Evolutionary conservation across 2,329 filamentous ascomycete species (phyloP).

Genomic region (Graphiopsis chlorocephala): DNA sequence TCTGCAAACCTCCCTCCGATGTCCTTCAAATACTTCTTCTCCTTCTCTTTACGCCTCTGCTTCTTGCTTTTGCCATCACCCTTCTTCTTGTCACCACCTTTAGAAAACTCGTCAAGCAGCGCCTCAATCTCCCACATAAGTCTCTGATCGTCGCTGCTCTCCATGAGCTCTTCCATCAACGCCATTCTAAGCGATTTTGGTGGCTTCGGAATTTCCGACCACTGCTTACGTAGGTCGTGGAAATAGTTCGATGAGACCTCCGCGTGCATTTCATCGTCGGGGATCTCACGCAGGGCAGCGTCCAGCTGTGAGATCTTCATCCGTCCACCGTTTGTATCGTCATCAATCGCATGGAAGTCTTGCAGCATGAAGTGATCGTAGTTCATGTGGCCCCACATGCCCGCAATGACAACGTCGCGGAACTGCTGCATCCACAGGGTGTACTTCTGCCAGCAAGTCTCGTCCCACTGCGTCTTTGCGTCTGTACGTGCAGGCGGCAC

Average conservation of each 20-base stretch:
- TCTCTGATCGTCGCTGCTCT: slow-evolving; percentile 13
- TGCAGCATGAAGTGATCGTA: slow-evolving; percentile 95
- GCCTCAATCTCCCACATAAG: slow-evolving; percentile 15
- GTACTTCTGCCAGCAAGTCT: slow-evolving; percentile 98
- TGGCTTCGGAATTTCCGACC: slow-evolving; percentile 69
- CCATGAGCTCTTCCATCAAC: background rate
- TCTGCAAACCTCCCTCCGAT: slow-evolving; percentile 82
- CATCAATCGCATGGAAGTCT: slow-evolving; percentile 73
- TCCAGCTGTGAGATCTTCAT: slow-evolving; percentile 31
- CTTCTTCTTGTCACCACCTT: slow-evolving; percentile 30
- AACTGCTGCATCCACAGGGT: slow-evolving; percentile 87
- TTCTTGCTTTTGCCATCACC: slow-evolving; percentile 37
- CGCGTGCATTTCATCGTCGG: slow-evolving; percentile 53
- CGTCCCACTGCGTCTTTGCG: slow-evolving; percentile 87
- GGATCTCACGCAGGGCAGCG: slow-evolving; percentile 17
- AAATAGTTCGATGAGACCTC: slow-evolving; percentile 77
- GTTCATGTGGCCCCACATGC: slow-evolving; percentile 94
- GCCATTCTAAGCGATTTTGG: slow-evolving; percentile 24
- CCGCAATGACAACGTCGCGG: slow-evolving; percentile 79
- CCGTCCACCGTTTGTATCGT: slow-evolving; percentile 48
- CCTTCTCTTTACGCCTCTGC: slow-evolving; percentile 53
- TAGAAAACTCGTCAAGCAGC: slow-evolving; percentile 24
- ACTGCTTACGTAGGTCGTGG: slow-evolving; percentile 70
- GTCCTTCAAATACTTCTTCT: slow-evolving; percentile 57
- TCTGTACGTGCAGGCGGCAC: slow-evolving; percentile 85